Conservation (phyloP, 78 protist species). For the Protostelium mycophagum region DNA sequence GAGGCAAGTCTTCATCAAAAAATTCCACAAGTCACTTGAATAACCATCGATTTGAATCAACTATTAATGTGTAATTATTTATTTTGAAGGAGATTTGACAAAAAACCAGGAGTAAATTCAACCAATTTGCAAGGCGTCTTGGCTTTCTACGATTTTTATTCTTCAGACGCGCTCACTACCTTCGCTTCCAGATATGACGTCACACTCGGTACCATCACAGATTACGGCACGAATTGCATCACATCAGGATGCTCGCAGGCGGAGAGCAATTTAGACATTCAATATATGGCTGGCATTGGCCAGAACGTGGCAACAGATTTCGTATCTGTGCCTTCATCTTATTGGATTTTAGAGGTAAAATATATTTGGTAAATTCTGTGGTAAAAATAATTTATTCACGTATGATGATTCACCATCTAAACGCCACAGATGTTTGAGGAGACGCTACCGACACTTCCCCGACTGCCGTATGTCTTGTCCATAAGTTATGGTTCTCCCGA, state of each 20-base stretch:
- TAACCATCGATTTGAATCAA: conserved; percentile 15
- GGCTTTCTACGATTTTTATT: conserved; percentile 34
- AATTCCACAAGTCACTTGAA: conserved; percentile 29
- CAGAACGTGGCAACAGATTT: conserved; percentile 31
- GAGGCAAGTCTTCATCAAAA: too few species aligned
- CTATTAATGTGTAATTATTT: neutral
- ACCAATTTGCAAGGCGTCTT: conserved; percentile 31
- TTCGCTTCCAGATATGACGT: conserved; percentile 17
- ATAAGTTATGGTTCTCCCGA: conserved; percentile 54
- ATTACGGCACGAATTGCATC: conserved; percentile 32
- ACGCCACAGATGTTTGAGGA: neutral
- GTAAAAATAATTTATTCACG: too few species aligned
- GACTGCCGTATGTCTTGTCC: conserved; percentile 39
- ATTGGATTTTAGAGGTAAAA: conserved; percentile 31
- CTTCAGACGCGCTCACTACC: conserved; percentile 24
- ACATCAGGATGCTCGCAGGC: conserved; percentile 20
- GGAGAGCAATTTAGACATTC: conserved; percentile 50
- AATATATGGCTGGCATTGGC: conserved; percentile 39
- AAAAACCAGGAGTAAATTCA: neutral
- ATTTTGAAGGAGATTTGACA: too few species aligned
- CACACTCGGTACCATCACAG: conserved; percentile 10
- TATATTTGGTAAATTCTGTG: too few species aligned
- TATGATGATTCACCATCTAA: neutral
- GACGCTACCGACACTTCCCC: neutral
- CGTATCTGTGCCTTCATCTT: conserved; percentile 13